Evolutionary conservation across 495 filamentous ascomycete genomes (phyloP).

Genomic region (Staphylotrichum longicolle): DNA sequence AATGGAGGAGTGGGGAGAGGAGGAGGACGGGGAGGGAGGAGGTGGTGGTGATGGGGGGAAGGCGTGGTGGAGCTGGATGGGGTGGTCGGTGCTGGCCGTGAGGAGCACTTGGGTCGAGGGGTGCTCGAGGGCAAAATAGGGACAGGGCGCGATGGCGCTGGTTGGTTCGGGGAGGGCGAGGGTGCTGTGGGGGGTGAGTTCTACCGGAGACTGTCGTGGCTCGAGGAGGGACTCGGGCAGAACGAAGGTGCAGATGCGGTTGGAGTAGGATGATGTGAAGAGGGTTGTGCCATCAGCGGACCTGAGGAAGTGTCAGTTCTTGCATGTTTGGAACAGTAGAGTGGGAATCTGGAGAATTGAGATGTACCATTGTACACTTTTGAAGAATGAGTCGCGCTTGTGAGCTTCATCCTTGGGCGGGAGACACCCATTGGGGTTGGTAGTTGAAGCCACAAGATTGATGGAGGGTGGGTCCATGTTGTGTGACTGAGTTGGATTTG

Average conservation of each 20-base stretch:
- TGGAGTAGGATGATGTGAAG: slow-evolving; percentile 68
- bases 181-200: slow-evolving; percentile 59
- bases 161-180: slow-evolving; percentile 65
- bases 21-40: neutral
- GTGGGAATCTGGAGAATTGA: neutral
- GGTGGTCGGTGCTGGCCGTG: slow-evolving; percentile 64
- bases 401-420: slow-evolving; percentile 5
- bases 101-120: slow-evolving; percentile 67
- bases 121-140: slow-evolving; percentile 65
- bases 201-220: slow-evolving; percentile 43
- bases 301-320: slow-evolving; percentile 33
- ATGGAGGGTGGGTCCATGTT: slow-evolving; percentile 28
- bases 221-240: slow-evolving; percentile 71
- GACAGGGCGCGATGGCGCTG: slow-evolving; percentile 68
- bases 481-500: neutral
- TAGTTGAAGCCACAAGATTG: slow-evolving; percentile 24
- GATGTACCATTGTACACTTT: slow-evolving; percentile 36
- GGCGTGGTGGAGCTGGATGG: slow-evolving; percentile 64
- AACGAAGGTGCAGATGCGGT: slow-evolving; percentile 67
- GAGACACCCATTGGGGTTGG: slow-evolving; percentile 22
- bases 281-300: slow-evolving; percentile 80
- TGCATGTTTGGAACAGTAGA: neutral
- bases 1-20: slow-evolving; percentile 6
- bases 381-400: slow-evolving; percentile 33
- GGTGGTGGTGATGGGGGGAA: slow-evolving; percentile 25